phyloP scores from a whole-genome alignment of 176 grass and related monocot species.

The Oryza meyeriana region DNA sequence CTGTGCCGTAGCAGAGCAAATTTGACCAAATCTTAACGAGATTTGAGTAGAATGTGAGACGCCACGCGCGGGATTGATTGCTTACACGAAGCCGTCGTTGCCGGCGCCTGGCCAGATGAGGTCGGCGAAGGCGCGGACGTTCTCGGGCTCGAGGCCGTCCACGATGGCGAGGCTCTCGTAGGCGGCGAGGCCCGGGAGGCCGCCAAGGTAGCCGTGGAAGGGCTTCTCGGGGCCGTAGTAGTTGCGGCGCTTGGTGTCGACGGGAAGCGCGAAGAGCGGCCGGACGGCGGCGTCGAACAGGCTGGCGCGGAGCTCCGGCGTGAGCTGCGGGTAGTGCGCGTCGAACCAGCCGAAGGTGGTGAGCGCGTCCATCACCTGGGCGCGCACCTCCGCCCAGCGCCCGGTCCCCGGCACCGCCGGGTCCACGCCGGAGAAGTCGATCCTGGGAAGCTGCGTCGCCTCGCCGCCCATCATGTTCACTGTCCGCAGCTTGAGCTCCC shows the following conservation, averaged over 20 bases:
- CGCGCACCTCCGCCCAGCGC: neutral
- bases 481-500: neutral
- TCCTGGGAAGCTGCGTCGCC: neutral
- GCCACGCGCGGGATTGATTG: neutral
- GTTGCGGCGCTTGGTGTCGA: conserved; percentile 52
- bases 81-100: conserved; percentile 47
- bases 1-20: conserved; percentile 13
- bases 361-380: conserved; percentile 49
- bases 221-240: conserved; percentile 50
- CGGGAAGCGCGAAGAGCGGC: conserved; percentile 60
- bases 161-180: conserved; percentile 61
- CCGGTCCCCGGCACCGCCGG: neutral
- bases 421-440: conserved; percentile 32
- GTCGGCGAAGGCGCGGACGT: conserved; percentile 34
- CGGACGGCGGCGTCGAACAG: conserved; percentile 46
- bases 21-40: neutral
- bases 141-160: conserved; percentile 7
- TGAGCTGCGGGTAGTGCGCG: conserved; percentile 41
- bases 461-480: neutral
- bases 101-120: conserved; percentile 59
- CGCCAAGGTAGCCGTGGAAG: conserved; percentile 57
- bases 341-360: conserved; percentile 53
- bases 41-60: neutral
- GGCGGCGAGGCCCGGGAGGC: conserved; percentile 25
- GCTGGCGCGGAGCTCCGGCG: conserved; percentile 18